A percentile compares a stretch with the other conserved stretches of the same genome.
phyloP scores from a whole-genome alignment of 139 green algal genomes.

The Chlorella sp. region DNA sequence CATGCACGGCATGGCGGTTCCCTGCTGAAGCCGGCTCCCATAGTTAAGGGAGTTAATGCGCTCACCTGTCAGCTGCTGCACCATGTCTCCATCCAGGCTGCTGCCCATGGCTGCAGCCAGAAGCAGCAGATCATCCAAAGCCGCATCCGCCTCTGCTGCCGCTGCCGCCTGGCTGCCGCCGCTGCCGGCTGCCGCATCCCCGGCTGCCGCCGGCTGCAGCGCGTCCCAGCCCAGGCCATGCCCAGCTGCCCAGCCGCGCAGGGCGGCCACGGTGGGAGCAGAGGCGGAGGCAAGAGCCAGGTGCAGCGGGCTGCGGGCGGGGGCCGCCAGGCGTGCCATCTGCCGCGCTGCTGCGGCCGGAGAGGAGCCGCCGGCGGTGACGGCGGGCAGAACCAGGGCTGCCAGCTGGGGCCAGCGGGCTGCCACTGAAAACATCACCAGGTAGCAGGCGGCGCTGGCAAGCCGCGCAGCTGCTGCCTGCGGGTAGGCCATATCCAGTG shows the following conservation, averaged over 20 bases:
- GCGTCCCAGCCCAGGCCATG: not conserved
- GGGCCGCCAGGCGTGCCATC: not conserved
- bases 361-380: not conserved
- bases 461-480: not conserved
- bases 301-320: not conserved
- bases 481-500: not conserved
- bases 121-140: not conserved
- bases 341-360: not conserved
- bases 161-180: not conserved
- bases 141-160: not conserved
- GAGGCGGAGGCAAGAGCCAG: not conserved
- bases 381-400: not conserved
- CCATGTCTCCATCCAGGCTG: not conserved
- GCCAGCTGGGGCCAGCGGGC: not conserved
- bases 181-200: too few relatives aligned
- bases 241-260: not conserved
- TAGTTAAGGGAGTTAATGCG: too few relatives aligned
- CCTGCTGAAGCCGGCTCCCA: too few relatives aligned
- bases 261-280: not conserved
- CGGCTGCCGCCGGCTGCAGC: not conserved
- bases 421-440: not conserved
- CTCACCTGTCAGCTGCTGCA: not conserved
- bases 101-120: slow-evolving; percentile 1
- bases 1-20: too few relatives aligned
- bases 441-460: not conserved